phyloP scores from a whole-genome alignment of 75 land plant genomes.

The Adiantum capillusveneris region DNA sequence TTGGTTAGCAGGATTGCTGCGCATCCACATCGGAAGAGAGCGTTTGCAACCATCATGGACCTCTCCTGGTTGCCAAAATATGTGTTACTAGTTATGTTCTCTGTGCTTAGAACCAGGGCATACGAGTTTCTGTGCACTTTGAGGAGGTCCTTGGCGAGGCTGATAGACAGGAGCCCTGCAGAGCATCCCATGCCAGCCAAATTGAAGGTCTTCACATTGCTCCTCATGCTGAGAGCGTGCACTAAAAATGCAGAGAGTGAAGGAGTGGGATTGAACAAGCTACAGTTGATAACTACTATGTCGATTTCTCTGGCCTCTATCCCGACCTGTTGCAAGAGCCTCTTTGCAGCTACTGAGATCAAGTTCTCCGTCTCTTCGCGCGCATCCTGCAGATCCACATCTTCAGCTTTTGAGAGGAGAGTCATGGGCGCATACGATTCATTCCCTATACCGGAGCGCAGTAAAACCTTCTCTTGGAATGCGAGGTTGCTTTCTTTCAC shows the following conservation, averaged over 20 bases:
- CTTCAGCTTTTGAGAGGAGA: neutral
- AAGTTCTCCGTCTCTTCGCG: neutral
- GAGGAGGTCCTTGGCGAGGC: constrained; percentile 32
- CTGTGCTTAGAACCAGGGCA: neutral
- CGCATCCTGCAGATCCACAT: neutral
- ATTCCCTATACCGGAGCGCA: too few species aligned
- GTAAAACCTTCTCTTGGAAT: too few species aligned
- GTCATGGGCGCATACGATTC: too few species aligned
- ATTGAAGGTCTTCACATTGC: constrained; percentile 41
- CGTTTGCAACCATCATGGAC: constrained; percentile 47
- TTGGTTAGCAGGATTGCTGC: constrained; percentile 45
- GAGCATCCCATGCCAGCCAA: constrained; percentile 69
- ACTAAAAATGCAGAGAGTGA: constrained; percentile 43
- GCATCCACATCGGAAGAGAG: constrained; percentile 51
- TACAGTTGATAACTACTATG: constrained; percentile 46
- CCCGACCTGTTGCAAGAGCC: neutral
- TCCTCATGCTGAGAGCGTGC: constrained; percentile 36
- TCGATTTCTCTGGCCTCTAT: constrained; percentile 45
- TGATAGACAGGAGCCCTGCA: constrained; percentile 35
- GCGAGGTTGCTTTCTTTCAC: too few species aligned
- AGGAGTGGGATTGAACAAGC: constrained; percentile 39
- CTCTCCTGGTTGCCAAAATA: constrained; percentile 34
- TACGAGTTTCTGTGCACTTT: constrained; percentile 1
- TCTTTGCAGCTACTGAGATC: neutral
- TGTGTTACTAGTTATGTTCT: constrained; percentile 7